Percentiles rank a stretch among this genome's conserved stretches.
Conservation (phyloP, 768 basidiomycete species). For the Collybiopsis luxurians region DNA sequence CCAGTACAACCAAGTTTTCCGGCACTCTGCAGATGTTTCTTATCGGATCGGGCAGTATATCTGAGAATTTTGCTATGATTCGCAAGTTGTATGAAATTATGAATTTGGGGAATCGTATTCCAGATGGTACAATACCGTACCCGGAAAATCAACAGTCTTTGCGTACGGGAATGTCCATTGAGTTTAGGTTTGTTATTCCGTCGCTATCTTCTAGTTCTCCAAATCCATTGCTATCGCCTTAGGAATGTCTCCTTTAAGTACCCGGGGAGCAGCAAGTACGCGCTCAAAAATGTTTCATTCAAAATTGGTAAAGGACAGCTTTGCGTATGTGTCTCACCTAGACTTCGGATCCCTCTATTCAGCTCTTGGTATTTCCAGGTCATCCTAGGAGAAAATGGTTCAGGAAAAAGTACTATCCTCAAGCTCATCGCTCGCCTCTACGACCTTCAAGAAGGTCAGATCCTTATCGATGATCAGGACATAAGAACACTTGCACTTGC, state of each 20-base stretch:
- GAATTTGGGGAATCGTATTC: conserved; percentile 58
- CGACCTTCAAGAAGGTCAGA: conserved; percentile 65
- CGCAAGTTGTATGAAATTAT: conserved; percentile 61
- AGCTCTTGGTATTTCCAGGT: too few species aligned
- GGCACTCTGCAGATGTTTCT: conserved; percentile 47
- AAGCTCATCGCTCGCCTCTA: conserved; percentile 73
- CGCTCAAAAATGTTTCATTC: conserved; percentile 65
- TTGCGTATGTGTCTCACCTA: conserved; percentile 71
- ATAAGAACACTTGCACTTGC: conserved; percentile 58
- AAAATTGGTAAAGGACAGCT: conserved; percentile 68
- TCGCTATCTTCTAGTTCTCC: too few species aligned
- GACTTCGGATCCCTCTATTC: background rate
- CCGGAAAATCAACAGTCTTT: conserved; percentile 47
- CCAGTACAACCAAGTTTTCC: conserved; percentile 51
- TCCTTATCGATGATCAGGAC: conserved; percentile 61
- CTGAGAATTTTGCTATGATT: conserved; percentile 51
- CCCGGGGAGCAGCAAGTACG: conserved; percentile 48
- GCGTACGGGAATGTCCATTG: conserved; percentile 48
- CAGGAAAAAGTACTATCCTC: conserved; percentile 77
- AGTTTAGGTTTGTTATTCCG: conserved; percentile 57
- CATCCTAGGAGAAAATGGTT: conserved; percentile 78
- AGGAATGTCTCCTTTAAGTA: conserved; percentile 76
- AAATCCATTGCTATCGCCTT: background rate
- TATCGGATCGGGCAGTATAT: conserved; percentile 52
- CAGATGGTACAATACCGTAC: conserved; percentile 48